Conservation (phyloP, 1,139 yeast genomes). For the Pneumocystis oryctolagi region DNA sequence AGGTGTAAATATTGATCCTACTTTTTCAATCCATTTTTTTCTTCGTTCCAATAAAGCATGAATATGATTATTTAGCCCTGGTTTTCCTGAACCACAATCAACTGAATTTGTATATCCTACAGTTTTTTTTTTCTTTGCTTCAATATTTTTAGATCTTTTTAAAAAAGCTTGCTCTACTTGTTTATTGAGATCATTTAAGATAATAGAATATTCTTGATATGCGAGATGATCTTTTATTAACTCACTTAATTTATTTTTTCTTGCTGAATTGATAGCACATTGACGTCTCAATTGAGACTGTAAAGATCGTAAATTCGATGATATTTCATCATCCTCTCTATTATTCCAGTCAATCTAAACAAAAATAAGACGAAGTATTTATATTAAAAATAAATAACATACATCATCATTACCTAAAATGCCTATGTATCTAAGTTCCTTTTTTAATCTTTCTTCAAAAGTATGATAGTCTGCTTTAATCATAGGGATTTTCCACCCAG, state of each 20-base stretch:
- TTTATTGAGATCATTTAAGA: constrained; percentile 82
- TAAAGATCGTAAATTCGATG: constrained; percentile 61
- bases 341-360: constrained; percentile 28
- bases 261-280: constrained; percentile 46
- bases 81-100: constrained; percentile 4
- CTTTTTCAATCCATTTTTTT: constrained; percentile 70
- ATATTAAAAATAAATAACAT: constrained; percentile 2
- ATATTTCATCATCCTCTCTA: constrained; percentile 87
- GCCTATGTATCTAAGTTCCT: constrained; percentile 83
- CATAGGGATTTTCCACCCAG: constrained; percentile 34
- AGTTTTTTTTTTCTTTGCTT: constrained; percentile 49
- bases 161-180: constrained; percentile 91
- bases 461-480: constrained; percentile 54
- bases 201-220: constrained; percentile 83
- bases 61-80: constrained; percentile 45
- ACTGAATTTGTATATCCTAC: constrained; percentile 3
- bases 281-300: constrained; percentile 56
- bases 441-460: constrained; percentile 70
- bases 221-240: constrained; percentile 81
- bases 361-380: constrained; percentile 16
- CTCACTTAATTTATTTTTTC: constrained; percentile 55
- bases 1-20: constrained; percentile 67
- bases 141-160: constrained; percentile 69
- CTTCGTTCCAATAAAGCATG: constrained; percentile 73
- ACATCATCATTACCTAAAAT: constrained; percentile 52